phyloP scores from a whole-genome alignment of 2,329 filamentous ascomycete genomes.

The Aureobasidium sp. region DNA sequence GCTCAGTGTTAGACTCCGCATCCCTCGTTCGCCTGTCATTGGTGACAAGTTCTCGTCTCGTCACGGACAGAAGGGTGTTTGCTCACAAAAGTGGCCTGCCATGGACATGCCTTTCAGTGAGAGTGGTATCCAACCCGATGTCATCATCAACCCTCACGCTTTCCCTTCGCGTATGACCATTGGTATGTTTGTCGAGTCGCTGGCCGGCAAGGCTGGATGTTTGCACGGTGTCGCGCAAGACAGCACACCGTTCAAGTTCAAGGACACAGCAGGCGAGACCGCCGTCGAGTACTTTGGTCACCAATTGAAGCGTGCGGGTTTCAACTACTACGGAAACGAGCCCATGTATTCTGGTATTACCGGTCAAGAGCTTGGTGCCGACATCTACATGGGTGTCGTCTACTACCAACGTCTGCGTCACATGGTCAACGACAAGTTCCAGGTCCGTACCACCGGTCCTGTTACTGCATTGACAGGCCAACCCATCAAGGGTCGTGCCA shows the following conservation, averaged over 20 bases:
- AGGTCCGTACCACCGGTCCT: constrained; percentile 91
- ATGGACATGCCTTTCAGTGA: constrained; percentile 96
- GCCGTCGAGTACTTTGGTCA: constrained; percentile 93
- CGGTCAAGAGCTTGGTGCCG: constrained; percentile 83
- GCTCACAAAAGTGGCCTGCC: constrained; percentile 89
- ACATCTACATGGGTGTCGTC: constrained; percentile 94
- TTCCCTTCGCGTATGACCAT: constrained; percentile 99
- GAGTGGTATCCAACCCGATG: constrained; percentile 89
- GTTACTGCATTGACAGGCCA: constrained; percentile 87
- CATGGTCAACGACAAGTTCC: constrained; percentile 99
- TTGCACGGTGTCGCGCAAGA: constrained; percentile 95
- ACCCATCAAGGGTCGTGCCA: constrained; percentile 92
- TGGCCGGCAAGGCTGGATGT: constrained; percentile 90
- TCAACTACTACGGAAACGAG: constrained; percentile 97
- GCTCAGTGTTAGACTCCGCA: constrained; percentile 84
- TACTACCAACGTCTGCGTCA: constrained; percentile 97
- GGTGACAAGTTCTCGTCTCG: constrained; percentile 99
- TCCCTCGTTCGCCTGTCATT: constrained; percentile 85
- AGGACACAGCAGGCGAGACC: constrained; percentile 71
- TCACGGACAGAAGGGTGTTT: constrained; percentile 96
- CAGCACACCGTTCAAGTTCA: constrained; percentile 86
- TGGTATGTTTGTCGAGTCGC: constrained; percentile 96
- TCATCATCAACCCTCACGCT: constrained; percentile 99
- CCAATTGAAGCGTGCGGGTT: constrained; percentile 89
- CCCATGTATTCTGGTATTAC: constrained; percentile 98